A percentile compares a stretch with the other conserved stretches of the same genome.
Evolutionary conservation across 495 filamentous ascomycete species (phyloP).

Genomic region (Penicillium daleae): DNA sequence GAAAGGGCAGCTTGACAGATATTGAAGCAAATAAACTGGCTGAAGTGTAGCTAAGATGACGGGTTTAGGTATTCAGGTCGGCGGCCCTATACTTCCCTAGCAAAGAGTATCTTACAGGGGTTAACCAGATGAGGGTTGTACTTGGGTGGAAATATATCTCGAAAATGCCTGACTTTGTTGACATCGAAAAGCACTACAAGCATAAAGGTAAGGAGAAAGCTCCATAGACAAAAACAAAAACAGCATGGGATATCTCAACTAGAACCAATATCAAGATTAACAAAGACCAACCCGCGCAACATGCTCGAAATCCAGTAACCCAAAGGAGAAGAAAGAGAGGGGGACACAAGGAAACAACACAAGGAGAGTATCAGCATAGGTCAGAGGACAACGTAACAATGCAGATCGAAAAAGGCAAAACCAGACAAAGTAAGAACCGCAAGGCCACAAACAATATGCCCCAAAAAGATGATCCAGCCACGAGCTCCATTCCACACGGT

Average conservation of each 20-base stretch:
- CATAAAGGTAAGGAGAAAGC: neutral
- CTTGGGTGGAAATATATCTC: too few relatives aligned
- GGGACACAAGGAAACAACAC: constrained; percentile 6
- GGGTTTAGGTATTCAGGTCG: too few relatives aligned
- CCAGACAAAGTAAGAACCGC: constrained; percentile 11
- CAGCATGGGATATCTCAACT: constrained; percentile 36
- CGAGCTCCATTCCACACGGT: constrained; percentile 6
- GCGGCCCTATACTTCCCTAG: too few relatives aligned
- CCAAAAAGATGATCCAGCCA: constrained; percentile 5
- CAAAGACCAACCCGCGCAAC: constrained; percentile 9
- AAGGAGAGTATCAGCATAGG: neutral
- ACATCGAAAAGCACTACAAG: neutral
- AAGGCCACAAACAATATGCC: constrained; percentile 4
- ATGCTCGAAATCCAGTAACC: neutral
- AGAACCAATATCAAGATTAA: constrained; percentile 15
- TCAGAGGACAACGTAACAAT: neutral
- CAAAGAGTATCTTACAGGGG: too few relatives aligned
- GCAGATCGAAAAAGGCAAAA: neutral
- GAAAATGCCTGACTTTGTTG: neutral
- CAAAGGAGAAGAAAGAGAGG: neutral
- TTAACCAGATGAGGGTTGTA: too few relatives aligned
- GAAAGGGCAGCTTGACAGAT: too few relatives aligned
- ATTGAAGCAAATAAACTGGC: too few relatives aligned
- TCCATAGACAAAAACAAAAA: constrained; percentile 13
- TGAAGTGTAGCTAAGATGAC: too few relatives aligned